phyloP scores from a whole-genome alignment of 495 filamentous ascomycete genomes.

The Aspergillus panamensis region DNA sequence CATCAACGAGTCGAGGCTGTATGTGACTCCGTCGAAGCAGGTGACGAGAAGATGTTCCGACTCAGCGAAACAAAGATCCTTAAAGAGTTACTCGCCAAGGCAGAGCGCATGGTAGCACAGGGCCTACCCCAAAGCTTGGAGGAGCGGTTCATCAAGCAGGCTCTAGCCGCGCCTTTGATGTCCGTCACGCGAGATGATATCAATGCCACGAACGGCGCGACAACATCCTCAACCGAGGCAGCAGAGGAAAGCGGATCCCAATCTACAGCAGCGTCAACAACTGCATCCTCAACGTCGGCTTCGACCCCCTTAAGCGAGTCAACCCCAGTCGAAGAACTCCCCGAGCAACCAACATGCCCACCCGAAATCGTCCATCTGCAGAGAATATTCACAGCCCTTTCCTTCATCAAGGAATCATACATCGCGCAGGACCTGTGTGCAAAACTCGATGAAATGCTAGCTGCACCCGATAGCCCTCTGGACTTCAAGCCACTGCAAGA shows the following conservation, averaged over 20 bases:
- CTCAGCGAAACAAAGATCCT: constrained; percentile 67
- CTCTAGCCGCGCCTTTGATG: constrained; percentile 70
- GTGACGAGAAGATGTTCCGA: constrained; percentile 78
- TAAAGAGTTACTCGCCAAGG: constrained; percentile 65
- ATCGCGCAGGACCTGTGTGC: constrained; percentile 51
- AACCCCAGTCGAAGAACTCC: constrained; percentile 18
- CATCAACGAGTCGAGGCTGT: constrained; percentile 57
- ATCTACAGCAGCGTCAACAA: too few relatives aligned
- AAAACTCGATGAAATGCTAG: constrained; percentile 48
- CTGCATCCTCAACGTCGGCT: constrained; percentile 33
- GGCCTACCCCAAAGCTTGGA: constrained; percentile 79
- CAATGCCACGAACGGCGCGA: constrained; percentile 15
- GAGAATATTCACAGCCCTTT: constrained; percentile 67
- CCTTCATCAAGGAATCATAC: constrained; percentile 75
- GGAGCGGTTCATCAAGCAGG: constrained; percentile 72
- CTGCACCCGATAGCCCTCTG: constrained; percentile 40
- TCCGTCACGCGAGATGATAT: constrained; percentile 52
- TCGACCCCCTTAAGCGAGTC: constrained; percentile 44
- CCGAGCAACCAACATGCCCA: constrained; percentile 34
- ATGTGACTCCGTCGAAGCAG: constrained; percentile 76
- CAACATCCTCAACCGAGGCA: constrained; percentile 7
- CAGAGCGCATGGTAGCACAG: constrained; percentile 58
- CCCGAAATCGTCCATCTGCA: constrained; percentile 58
- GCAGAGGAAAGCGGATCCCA: constrained; percentile 26
- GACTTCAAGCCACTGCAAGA: constrained; percentile 68